Conservation (phyloP, 2,329 filamentous ascomycete species). For the Aspergillus aculeatus region DNA sequence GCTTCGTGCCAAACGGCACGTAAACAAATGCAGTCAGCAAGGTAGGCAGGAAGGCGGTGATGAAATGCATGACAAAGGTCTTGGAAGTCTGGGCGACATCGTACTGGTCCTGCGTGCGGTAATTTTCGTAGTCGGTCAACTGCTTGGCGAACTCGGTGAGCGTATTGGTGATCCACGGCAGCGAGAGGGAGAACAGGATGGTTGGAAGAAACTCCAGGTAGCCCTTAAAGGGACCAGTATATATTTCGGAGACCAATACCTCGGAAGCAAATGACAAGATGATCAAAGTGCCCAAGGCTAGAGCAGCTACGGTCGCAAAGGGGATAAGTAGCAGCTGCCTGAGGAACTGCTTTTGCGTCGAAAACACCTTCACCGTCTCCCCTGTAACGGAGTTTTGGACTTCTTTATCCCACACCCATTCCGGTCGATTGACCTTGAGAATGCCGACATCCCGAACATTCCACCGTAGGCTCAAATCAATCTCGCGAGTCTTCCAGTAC, state of each 20-base stretch:
- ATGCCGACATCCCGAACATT: constrained; percentile 79
- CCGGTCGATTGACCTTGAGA: constrained; percentile 72
- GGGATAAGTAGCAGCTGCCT: constrained; percentile 80
- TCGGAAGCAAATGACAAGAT: constrained; percentile 86
- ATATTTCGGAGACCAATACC: constrained; percentile 93
- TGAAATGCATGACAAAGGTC: constrained; percentile 94
- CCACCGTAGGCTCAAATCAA: constrained; percentile 84
- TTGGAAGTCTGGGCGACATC: constrained; percentile 84
- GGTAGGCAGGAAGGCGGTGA: constrained; percentile 91
- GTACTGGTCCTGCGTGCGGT: constrained; percentile 81
- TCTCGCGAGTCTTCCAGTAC: constrained; percentile 93
- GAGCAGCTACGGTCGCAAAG: constrained; percentile 72
- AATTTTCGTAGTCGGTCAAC: constrained; percentile 85
- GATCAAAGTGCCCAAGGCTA: constrained; percentile 77
- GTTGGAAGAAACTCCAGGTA: constrained; percentile 86
- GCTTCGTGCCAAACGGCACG: constrained; percentile 79
- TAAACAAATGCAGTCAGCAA: constrained; percentile 92
- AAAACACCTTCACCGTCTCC: constrained; percentile 73
- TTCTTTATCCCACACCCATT: constrained; percentile 78
- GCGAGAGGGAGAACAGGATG: constrained; percentile 74
- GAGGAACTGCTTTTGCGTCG: constrained; percentile 69
- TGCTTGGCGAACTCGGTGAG: constrained; percentile 74
- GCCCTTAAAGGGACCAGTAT: constrained; percentile 81
- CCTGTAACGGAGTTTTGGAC: constrained; percentile 78
- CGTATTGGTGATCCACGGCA: constrained; percentile 74